phyloP scores from a whole-genome alignment of 2,329 filamentous ascomycete species.

The Dactylellina drechsleri region DNA sequence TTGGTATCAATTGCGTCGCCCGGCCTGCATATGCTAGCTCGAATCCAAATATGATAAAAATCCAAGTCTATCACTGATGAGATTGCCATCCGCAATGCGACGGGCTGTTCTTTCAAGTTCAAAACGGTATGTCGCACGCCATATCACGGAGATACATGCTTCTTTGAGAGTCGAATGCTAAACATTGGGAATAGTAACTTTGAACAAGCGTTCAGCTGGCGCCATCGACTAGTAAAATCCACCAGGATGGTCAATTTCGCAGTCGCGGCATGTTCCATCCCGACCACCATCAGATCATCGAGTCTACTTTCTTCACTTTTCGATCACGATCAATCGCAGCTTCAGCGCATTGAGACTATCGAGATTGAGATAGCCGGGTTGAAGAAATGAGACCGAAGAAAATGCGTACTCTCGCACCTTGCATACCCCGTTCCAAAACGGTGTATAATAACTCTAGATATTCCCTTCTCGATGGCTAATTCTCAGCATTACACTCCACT shows the following conservation, averaged over 20 bases:
- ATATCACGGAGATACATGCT: neutral
- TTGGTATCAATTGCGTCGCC: too few relatives aligned
- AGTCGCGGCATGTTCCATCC: neutral
- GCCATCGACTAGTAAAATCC: neutral
- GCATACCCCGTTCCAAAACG: too few relatives aligned
- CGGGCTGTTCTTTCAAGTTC: neutral
- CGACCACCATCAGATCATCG: neutral
- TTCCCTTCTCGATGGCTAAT: too few relatives aligned
- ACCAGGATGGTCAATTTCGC: neutral
- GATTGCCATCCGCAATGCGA: constrained; percentile 5
- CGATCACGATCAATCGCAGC: neutral
- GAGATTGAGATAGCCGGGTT: too few relatives aligned
- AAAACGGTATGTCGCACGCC: neutral
- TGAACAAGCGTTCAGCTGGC: neutral
- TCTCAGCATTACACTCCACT: too few relatives aligned
- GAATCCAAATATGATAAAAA: too few relatives aligned
- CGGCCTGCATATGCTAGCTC: too few relatives aligned
- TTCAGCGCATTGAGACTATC: too few relatives aligned
- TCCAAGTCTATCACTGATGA: neutral
- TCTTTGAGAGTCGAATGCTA: neutral
- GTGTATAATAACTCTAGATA: too few relatives aligned
- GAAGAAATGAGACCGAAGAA: too few relatives aligned
- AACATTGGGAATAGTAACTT: neutral
- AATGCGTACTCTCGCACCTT: too few relatives aligned
- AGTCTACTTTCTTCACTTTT: neutral